A percentile compares a stretch with the other conserved stretches of the same genome.
These are phyloP conservation scores for Patellaria atrata DNA, from an alignment of 495 filamentous ascomycete species.

Conservation along the genomic window DNA sequence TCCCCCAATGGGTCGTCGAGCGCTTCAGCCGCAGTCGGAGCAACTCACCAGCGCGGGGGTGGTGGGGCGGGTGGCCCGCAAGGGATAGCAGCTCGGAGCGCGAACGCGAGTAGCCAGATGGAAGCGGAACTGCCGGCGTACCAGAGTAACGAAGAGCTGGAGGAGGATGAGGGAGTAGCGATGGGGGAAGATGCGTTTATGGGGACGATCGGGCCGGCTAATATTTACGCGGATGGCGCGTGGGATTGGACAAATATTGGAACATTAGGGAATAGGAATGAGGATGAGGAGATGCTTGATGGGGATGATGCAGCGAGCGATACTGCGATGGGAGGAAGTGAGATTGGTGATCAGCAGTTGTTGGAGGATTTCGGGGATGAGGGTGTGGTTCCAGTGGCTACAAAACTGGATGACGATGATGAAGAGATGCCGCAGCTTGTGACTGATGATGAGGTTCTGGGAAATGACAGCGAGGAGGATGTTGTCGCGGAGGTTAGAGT, in stretches of 20 bases:
- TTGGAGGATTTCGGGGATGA: conserved; percentile 16
- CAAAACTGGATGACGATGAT: conserved; percentile 4
- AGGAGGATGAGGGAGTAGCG: neutral
- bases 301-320: conserved; percentile 9
- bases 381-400: conserved; percentile 2
- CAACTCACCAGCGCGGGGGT: conserved; percentile 15
- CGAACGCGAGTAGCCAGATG: neutral
- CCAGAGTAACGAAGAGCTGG: neutral
- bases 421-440: conserved; percentile 10
- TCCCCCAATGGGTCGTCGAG: conserved; percentile 45
- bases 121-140: neutral
- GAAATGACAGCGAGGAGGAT: too few relatives aligned
- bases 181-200: neutral
- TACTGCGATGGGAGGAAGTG: conserved; percentile 3
- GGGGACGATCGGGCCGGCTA: too few relatives aligned
- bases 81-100: neutral
- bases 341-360: conserved; percentile 5
- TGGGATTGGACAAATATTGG: neutral
- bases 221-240: neutral
- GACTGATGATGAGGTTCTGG: conserved; percentile 1
- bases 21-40: conserved; percentile 26
- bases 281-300: conserved; percentile 2
- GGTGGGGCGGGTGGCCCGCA: neutral
- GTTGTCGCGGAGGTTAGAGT: too few relatives aligned
- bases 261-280: neutral